Base-by-base conservation (phyloP, 2,329 filamentous ascomycete species). In the Ceratocystis alfenasii region DNA sequence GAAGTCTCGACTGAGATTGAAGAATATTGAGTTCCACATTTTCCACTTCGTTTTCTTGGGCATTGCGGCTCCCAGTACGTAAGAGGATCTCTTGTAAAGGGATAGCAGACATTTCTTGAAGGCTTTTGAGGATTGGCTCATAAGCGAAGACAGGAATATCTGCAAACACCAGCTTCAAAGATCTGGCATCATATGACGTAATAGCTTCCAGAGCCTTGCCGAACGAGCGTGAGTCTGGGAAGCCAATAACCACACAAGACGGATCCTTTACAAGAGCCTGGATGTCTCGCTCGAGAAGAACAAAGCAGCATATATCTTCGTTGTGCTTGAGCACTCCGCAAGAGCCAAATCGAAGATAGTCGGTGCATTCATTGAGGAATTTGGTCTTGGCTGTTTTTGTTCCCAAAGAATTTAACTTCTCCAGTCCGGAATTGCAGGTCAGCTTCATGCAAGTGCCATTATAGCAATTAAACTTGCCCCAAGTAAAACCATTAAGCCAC, bases 301-400 rank as follows among this genome's bases (percentile, higher is more conserved):
- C 84, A 68, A 90, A 90, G 0, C 81, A 83, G 2, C 86, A 72
- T 25, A 87, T 78, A 0, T 79, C 75, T 1, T 75, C 73, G 1
- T 76, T 74, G 0, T 77, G 74, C n/a, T 84, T 74, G 0, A 90
- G 71, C 22, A 82, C 87, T 0, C 84, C 86, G 62, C 89, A 80
- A 0, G 82, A 80, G 20, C 82, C 76, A 63, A 88, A 83, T 15
- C 80, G 82, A 1, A 89, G 72, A 28, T 85, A 77, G 1, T 74
- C 75, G 0, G 73, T 77, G 33, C 81, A 78, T 0, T 81, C 74
- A 0, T 73, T 71, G 0, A 88, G 69, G 62, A 76, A 82, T 0
- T 72, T 73, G 78, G 80, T 2, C 79, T 77, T 0, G 74, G 36
- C 69, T 0, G 69, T 69, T 0, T 70, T 57, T 0, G 63, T 50